Percentiles rank a stretch among this genome's conserved stretches.
These are phyloP conservation scores for Cyberlindnera xylosilytica DNA, from an alignment of 805 yeast species.

Conservation along the genomic window DNA sequence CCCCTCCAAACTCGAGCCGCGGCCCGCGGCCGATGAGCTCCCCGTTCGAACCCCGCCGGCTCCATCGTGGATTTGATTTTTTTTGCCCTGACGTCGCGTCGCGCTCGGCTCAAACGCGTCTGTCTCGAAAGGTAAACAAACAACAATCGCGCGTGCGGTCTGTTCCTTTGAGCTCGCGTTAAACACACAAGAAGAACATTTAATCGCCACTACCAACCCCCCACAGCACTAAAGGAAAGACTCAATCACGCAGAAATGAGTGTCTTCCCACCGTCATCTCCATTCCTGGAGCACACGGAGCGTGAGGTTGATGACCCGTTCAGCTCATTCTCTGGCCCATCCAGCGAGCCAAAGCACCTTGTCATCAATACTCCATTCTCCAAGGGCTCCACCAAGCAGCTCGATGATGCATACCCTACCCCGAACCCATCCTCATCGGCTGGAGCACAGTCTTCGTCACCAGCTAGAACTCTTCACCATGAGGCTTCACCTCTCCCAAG, in stretches of 20 bases:
- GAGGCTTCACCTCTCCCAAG: constrained; percentile 5
- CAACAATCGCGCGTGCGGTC: constrained; percentile 6
- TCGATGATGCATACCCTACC: constrained; percentile 49
- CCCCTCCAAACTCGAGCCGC: not conserved
- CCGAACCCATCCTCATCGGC: constrained; percentile 67
- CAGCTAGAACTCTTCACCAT: constrained; percentile 16
- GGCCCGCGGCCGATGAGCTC: not conserved
- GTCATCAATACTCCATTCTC: constrained; percentile 24
- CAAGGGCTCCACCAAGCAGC: constrained; percentile 18
- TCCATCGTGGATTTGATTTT: no score
- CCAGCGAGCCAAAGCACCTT: constrained; percentile 14
- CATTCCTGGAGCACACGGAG: constrained; percentile 27
- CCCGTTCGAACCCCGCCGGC: no score
- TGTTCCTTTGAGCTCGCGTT: not conserved
- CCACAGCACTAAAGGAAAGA: not conserved
- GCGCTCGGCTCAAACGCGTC: not conserved
- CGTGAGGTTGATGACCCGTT: constrained; percentile 18
- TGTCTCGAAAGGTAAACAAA: constrained; percentile 11
- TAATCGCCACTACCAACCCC: no score
- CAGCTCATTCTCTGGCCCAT: constrained; percentile 13
- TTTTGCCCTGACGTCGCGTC: no score
- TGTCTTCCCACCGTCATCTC: constrained; percentile 38
- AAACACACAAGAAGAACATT: no score
- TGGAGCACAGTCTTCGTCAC: constrained; percentile 38
- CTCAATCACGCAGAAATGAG: constrained; percentile 2